Base-by-base conservation (phyloP, 148 eudicot genomes). In the Rhododendron ferrugineum region DNA sequence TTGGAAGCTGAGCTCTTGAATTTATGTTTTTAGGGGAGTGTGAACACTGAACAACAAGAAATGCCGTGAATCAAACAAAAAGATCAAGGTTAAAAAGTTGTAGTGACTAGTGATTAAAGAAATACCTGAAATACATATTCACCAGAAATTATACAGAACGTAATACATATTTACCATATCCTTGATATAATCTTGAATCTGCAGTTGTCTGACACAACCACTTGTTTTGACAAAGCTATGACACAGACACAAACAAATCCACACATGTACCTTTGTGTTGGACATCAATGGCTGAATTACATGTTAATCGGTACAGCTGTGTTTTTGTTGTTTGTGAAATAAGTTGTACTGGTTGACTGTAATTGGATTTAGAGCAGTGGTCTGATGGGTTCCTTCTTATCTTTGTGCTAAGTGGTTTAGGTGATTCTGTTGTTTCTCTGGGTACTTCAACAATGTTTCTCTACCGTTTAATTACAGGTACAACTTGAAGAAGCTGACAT, bases 401-500 rank as follows among this genome's bases (percentile, higher is more conserved):
- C 36, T 68, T 14, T 70, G 20, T 70, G 20, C 40, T 70, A 32
- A 5, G 34, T 70, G 75, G 32, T 14, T 70, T 32, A 26, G 1
- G 74, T 68, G 73, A 68, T 70, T 70, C 75, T 32, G 7, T 52
- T 79, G 62, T 34, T 26, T 54, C 44, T 3, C 11, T 20, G 26
- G 36, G 46, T 80, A 52, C 4, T 30, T 49, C 23, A 54, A 54
- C 16, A 3, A 6, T 79, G 3, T 18, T 79, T 80, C 0, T 37
- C 52, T 32, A 54, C 44, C 50, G 11, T 66, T 11, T 20, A 14
- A 14, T 32, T 62, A 11, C 88, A 95, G 96, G 90, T 95, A 80
- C 89, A 95, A 95, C 86, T 86, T 90, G 86, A 95, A 93, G 94
- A 95, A 91, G 89, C 91, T 95, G 78, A 95, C 98, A 13, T 95